Conservation (phyloP, 345 rosid species). For the Lenwebbia sp. region DNA sequence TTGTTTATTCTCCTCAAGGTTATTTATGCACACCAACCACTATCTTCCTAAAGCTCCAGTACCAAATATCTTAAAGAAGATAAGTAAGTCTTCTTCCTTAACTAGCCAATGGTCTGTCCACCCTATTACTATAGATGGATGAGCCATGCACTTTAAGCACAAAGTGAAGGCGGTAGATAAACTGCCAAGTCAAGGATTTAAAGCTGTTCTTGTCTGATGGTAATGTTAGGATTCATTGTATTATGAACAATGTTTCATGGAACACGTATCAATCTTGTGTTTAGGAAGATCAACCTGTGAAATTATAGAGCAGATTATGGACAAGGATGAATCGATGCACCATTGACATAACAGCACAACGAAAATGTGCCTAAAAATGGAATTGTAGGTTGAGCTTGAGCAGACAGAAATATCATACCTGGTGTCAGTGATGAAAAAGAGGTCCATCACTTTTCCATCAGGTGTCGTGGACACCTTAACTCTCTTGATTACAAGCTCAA, state of each 20-base stretch:
- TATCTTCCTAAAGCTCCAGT: background rate
- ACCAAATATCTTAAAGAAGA: background rate
- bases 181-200: background rate
- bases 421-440: slow-evolving; percentile 84
- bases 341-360: background rate
- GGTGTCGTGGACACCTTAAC: slow-evolving; percentile 97
- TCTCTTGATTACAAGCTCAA: slow-evolving; percentile 80
- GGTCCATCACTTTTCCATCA: slow-evolving; percentile 87
- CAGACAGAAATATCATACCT: slow-evolving; percentile 31
- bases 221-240: background rate
- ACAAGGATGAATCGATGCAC: background rate
- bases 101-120: background rate
- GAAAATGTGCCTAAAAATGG: background rate
- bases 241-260: background rate
- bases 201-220: background rate
- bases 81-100: background rate
- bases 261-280: background rate
- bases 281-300: background rate
- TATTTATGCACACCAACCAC: background rate
- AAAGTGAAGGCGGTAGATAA: background rate
- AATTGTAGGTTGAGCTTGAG: background rate
- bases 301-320: background rate
- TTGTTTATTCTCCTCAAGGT: background rate
- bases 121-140: background rate
- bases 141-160: background rate